Conservation (phyloP, 2,329 filamentous ascomycete genomes). For the Zymoseptoria passerinii region DNA sequence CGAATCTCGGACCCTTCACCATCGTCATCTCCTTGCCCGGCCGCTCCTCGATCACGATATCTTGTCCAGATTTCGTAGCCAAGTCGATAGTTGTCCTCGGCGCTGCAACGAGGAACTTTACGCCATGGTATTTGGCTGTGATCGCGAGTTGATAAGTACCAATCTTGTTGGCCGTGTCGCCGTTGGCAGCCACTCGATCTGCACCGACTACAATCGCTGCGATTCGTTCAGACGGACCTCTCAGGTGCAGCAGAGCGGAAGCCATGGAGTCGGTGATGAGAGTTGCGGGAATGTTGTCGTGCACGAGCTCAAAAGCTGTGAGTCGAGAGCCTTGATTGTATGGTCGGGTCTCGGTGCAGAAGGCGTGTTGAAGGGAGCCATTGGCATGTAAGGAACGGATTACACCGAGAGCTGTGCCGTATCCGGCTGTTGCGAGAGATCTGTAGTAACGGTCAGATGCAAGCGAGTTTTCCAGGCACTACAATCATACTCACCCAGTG, state of each 20-base stretch:
- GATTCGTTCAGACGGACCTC: constrained; percentile 55
- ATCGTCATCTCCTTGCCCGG: constrained; percentile 73
- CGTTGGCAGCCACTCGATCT: constrained; percentile 90
- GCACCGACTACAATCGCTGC: constrained; percentile 87
- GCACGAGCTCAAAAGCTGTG: constrained; percentile 93
- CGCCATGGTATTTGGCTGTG: constrained; percentile 75
- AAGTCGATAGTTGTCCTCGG: constrained; percentile 92
- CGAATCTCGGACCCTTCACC: constrained; percentile 65
- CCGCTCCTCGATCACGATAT: constrained; percentile 87
- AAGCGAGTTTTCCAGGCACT: background rate
- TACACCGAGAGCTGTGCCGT: constrained; percentile 90
- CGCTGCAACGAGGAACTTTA: constrained; percentile 92
- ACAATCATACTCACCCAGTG: constrained; percentile 57
- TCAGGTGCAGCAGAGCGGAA: constrained; percentile 66
- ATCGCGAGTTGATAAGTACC: constrained; percentile 90
- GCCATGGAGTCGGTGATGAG: constrained; percentile 97
- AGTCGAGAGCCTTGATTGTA: constrained; percentile 96
- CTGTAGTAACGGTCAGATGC: constrained; percentile 34
- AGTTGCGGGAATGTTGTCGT: constrained; percentile 83
- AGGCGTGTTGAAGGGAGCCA: constrained; percentile 67
- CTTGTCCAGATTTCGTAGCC: constrained; percentile 63
- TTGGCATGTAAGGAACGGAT: constrained; percentile 70
- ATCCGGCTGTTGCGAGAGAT: constrained; percentile 92
- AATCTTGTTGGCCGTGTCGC: constrained; percentile 97
- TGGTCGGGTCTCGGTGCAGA: constrained; percentile 91